These are phyloP conservation scores for Yamadazyma ubonensis DNA, from an alignment of 805 yeast genomes.

Conservation along the genomic window DNA sequence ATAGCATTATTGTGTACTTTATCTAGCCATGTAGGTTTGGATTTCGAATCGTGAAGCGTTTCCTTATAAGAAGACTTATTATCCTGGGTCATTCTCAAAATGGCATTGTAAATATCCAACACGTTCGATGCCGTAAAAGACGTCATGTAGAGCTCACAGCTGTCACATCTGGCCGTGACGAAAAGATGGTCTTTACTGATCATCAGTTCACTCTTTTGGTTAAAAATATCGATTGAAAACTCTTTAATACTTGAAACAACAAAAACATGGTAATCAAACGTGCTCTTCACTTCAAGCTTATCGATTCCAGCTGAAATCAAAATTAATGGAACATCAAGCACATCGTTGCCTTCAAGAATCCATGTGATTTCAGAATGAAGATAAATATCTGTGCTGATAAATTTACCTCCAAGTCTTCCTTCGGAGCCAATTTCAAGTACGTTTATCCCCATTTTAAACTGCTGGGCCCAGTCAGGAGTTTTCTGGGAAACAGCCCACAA, in stretches of 20 bases:
- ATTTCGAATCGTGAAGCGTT: slow-evolving; percentile 62
- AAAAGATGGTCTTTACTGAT: slow-evolving; percentile 59
- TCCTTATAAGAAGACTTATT: slow-evolving; percentile 71
- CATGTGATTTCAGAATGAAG: slow-evolving; percentile 71
- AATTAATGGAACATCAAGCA: slow-evolving; percentile 64
- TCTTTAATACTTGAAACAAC: slow-evolving; percentile 55
- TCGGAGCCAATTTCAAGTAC: slow-evolving; percentile 50
- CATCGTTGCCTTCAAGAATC: slow-evolving; percentile 46
- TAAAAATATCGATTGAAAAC: slow-evolving; percentile 57
- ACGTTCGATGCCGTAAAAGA: slow-evolving; percentile 84
- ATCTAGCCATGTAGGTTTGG: slow-evolving; percentile 2
- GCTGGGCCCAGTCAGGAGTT: slow-evolving; percentile 67
- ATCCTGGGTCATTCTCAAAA: slow-evolving; percentile 71
- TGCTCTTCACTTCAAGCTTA: slow-evolving; percentile 55
- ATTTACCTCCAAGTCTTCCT: slow-evolving; percentile 78
- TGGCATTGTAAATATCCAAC: slow-evolving; percentile 71
- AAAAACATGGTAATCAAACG: slow-evolving; percentile 86
- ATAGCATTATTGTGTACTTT: slow-evolving; percentile 18
- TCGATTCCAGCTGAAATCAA: slow-evolving; percentile 57
- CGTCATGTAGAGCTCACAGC: slow-evolving; percentile 65
- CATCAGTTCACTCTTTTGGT: slow-evolving; percentile 56
- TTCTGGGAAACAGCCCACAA: slow-evolving; percentile 72
- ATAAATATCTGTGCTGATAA: slow-evolving; percentile 50
- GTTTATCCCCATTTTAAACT: slow-evolving; percentile 60
- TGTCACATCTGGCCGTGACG: slow-evolving; percentile 48